Base-by-base conservation (phyloP, 441 rosid species). In the Gossypium schwendimanii region DNA sequence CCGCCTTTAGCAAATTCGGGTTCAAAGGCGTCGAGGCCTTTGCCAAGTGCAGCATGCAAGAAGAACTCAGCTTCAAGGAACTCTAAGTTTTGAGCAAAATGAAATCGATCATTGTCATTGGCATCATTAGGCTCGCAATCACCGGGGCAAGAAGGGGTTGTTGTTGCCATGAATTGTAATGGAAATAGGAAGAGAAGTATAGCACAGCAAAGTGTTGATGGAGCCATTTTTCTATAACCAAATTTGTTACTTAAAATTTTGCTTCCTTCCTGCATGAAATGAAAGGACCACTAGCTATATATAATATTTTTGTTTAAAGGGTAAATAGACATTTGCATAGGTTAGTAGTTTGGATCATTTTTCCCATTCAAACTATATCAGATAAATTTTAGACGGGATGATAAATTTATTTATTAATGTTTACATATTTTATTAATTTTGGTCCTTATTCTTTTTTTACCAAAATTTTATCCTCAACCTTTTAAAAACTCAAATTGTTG, bases 1-100 rank as follows among this genome's bases (percentile, higher is more conserved):
- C 91, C 94, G 0, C 92, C 89, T 11, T 70, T 20, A 3, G 93
- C 85, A n/a, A 79, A 72, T 1, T 70, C 60, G 6, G 86, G 80
- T 28, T 74, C 87, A 1, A 78, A 50, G 4, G 26, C 59, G 49
- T 88, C 89, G 1, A 89, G 87, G 17, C 97, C 91, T 18, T 14
- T 23, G 10, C 93, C 91, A 1, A 74, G 73, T 14, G 90, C 76
- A 2, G 80, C 81, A n/a, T 15, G 0, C 66, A 84, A 58, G 83
- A 89, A 91, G 74, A 72, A 86, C 39, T 91, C 94, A 0, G 89
- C 83, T 78, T 87, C 90, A 1, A 71, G 72, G 81, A 64, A 89
- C 76, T 88, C 93, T 78, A 91, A 26, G 73, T 92, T 90, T 77
- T 85, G 67, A n/a, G 89, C 87, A 2, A 90, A 73, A 0, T 76